Evolutionary conservation across 495 filamentous ascomycete species (phyloP), one percentile per base, ranked within the genome.

Genomic region (Amniculicola lignicola): DNA sequence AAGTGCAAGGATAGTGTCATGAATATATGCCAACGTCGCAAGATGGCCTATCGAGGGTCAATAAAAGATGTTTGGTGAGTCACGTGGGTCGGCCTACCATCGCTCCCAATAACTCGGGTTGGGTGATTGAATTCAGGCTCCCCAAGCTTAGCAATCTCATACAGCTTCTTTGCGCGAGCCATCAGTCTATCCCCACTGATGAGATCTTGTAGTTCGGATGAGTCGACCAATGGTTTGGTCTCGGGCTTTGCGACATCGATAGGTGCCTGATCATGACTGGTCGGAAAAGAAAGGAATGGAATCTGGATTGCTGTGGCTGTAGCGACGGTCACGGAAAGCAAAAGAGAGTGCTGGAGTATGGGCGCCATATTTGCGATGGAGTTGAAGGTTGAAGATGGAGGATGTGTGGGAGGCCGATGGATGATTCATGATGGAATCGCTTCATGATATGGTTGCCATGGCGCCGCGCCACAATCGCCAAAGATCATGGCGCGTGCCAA

Each of bases 21-120:
- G 74, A 54, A 87, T 80, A 69, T 85, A 85, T 21, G 78, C 70
- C 59, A 87, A 64, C 1, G 83, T 85, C 9, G 68, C 75, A 42
- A 68, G 54, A 58, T 87, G 83, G 3, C 81, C 81, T 81, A 40
- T 33, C 10, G 19, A 12, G 37, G 16, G 19, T 9, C 11, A 12
- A 6, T 12, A 18, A 9, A 6, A 12, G 37, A 40, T 40, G 37
- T n/a, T 19, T 15, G 14, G 11, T 10, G 9, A 7, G 21, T 42
- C 37, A 43, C 45, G 52, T 35, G 42, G 9, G 31, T 5, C 25
- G 51, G 62, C 69, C 44, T 73, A 80, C 82, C 82, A 54, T 73
- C 59, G 51, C 79, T 82, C 19, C 82, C 82, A 56, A 85, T 84
- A 15, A 85, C 82, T 47, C 82, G 73, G 2, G 82, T 85, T 2